phyloP scores from a whole-genome alignment of 2,329 filamentous ascomycete genomes.

The Acrodontium crateriforme region DNA sequence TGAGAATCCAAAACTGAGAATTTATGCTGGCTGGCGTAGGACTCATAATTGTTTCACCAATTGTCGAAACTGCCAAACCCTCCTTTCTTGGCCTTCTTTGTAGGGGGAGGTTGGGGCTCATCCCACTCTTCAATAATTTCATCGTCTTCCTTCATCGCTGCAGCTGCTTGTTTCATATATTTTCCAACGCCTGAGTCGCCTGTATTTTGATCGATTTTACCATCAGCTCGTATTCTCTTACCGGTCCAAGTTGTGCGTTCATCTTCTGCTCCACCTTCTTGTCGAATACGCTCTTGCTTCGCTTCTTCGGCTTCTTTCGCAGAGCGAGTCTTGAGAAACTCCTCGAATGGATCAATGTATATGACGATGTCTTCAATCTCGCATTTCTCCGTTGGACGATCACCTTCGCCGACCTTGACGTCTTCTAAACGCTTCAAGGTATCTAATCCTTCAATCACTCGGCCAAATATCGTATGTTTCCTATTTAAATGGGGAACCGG shows the following conservation, averaged over 20 bases:
- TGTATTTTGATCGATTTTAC: constrained; percentile 38
- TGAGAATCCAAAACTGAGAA: too few relatives aligned
- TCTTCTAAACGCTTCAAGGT: constrained; percentile 63
- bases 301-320: constrained; percentile 45
- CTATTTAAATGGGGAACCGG: constrained; percentile 72
- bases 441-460: constrained; percentile 58
- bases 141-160: constrained; percentile 31
- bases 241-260: constrained; percentile 93
- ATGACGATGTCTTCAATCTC: constrained; percentile 70
- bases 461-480: constrained; percentile 95
- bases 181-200: constrained; percentile 51
- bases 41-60: too few relatives aligned
- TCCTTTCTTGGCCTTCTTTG: constrained; percentile 55
- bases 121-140: constrained; percentile 49
- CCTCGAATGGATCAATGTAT: constrained; percentile 88
- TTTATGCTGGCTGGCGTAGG: too few relatives aligned
- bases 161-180: constrained; percentile 53
- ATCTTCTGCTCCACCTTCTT: constrained; percentile 64
- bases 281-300: constrained; percentile 49
- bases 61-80: constrained; percentile 92
- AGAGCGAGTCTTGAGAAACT: constrained; percentile 59
- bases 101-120: constrained; percentile 52
- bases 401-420: constrained; percentile 57
- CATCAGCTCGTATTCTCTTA: constrained; percentile 64
- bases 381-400: constrained; percentile 65